These are phyloP conservation scores for Coelastrella sp. DNA, from an alignment of 139 green algal species.

Conservation along the genomic window DNA sequence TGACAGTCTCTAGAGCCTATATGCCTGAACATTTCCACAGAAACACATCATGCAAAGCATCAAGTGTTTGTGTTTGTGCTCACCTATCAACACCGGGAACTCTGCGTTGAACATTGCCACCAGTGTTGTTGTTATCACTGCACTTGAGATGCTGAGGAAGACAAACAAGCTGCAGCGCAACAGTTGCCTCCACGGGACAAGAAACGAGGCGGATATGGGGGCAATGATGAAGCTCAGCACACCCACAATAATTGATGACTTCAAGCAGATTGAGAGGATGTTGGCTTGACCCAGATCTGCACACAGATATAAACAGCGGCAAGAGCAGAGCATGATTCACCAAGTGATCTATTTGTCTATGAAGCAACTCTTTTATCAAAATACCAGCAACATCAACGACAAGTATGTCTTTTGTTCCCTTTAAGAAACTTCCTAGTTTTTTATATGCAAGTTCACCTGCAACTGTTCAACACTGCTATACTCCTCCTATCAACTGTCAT, in stretches of 20 bases:
- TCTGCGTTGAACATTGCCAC: not conserved
- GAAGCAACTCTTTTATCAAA: too few species aligned
- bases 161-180: conserved; percentile 8
- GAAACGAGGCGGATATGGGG: not conserved
- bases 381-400: too few species aligned
- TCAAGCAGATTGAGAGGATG: conserved; percentile 3
- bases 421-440: too few species aligned
- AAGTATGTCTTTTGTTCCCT: too few species aligned
- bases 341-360: too few species aligned
- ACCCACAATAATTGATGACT: conserved; percentile 14
- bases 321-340: not conserved
- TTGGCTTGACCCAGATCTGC: not conserved
- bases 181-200: conserved; percentile 2
- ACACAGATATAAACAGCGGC: not conserved
- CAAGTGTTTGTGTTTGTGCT: not conserved
- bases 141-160: not conserved
- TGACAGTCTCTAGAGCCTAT: too few species aligned
- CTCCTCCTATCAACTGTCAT: too few species aligned
- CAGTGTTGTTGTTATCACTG: not conserved
- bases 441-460: too few species aligned
- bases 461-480: too few species aligned
- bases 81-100: conserved; percentile 12
- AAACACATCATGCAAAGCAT: too few species aligned
- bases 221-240: not conserved
- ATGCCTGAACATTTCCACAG: too few species aligned